These are phyloP conservation scores for Fibroporia radiculosa DNA, from an alignment of 768 basidiomycete species.

Conservation along the genomic window DNA sequence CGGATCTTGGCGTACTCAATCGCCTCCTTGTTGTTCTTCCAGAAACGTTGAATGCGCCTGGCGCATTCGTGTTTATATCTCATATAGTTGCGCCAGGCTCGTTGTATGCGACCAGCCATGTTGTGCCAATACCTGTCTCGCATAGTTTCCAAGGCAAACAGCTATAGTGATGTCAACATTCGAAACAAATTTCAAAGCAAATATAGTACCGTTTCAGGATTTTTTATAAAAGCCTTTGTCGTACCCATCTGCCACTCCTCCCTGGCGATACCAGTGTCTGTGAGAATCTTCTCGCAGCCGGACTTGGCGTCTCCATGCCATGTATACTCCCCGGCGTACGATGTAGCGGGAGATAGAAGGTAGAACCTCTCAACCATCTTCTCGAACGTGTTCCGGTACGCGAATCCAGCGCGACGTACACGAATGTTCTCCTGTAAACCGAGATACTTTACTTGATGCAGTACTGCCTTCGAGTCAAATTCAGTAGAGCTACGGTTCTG, in stretches of 20 bases:
- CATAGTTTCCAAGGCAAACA: slow-evolving; percentile 98
- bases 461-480: slow-evolving; percentile 89
- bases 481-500: slow-evolving; percentile 89
- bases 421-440: slow-evolving; percentile 98
- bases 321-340: slow-evolving; percentile 97
- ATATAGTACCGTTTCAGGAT: slow-evolving; percentile 82
- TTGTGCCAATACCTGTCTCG: slow-evolving; percentile 99
- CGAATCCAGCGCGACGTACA: slow-evolving; percentile 95
- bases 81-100: slow-evolving; percentile 93
- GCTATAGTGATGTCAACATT: slow-evolving; percentile 34
- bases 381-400: slow-evolving; percentile 96
- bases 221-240: slow-evolving; percentile 99
- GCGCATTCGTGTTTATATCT: slow-evolving; percentile 95
- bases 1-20: slow-evolving; percentile 84
- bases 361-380: slow-evolving; percentile 99
- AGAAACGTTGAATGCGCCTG: slow-evolving; percentile 91
- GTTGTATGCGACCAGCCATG: slow-evolving; percentile 95
- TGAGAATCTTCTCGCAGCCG: slow-evolving; percentile 88
- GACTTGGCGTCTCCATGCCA: slow-evolving; percentile 89
- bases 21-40: slow-evolving; percentile 96
- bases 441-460: slow-evolving; percentile 99
- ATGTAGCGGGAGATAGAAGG: slow-evolving; percentile 87
- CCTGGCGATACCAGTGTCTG: slow-evolving; percentile 89
- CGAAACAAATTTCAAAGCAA: not conserved
- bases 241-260: slow-evolving; percentile 99